Base-by-base conservation (phyloP, 768 basidiomycete species). In the Trichaptum fuscoviolaceum region DNA sequence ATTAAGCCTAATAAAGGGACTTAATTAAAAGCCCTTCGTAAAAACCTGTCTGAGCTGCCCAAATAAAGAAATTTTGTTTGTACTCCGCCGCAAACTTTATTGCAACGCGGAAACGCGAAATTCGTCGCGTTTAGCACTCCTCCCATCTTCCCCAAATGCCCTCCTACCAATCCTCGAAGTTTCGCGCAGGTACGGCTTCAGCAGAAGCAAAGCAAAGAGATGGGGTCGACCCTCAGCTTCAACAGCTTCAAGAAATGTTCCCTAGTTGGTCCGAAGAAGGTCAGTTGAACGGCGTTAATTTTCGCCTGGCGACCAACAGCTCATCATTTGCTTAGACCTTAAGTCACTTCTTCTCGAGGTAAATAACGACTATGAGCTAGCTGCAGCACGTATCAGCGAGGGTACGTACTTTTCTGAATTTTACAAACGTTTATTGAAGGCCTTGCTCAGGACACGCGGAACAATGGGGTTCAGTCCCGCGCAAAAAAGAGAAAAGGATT, bases 401-500 rank as follows among this genome's bases (percentile, higher is more conserved):
- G 92, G 92, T 91, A 24, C 9, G 78, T 69, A 27, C 58, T 18
- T 18, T 60, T 52, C 12, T 0, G 7, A 58, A 9, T 35, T 52
- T 9, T 57, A 60, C 12, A 1, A 18, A 52, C 52, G 52, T 67
- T 65, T 35, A 66, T 59, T 67, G 66, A 64, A 67, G 42, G 68
- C 67, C 63, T 69, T 64, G 65, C 26, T 67, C 74, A 94, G 92
- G 92, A 72, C 81, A 82, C 70, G 89, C 83, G 61, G 86, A 88
- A 75, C 90, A 89, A 73, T 95, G 92, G 92, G 92, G 85, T 63
- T 86, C 91, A 65, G 92, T 93, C 66, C 86, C 86, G 69, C 89
- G 86, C 77, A 94, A 93, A 85, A 95, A 92, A 81, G 91, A 94
- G 76, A 93, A 93, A 83, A 93, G 92, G 78, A 58, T 69, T 0